Evolutionary conservation across 352 stramenopile genomes (phyloP), one percentile per base, ranked within the genome.

Genomic region (Globisporangium yorkense): DNA sequence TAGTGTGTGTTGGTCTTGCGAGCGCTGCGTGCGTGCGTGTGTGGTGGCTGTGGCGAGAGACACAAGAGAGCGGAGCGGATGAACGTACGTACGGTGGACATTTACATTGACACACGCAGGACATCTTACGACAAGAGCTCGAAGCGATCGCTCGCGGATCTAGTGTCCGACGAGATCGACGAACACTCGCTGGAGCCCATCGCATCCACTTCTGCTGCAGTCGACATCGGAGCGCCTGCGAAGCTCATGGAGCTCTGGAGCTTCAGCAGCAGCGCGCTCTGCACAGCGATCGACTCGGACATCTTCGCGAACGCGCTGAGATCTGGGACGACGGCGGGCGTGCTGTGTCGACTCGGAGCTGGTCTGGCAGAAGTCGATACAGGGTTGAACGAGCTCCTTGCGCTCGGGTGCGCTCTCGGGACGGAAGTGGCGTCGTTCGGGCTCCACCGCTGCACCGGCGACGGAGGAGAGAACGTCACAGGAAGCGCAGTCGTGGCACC

Each of bases 281-380:
- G 53, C 41, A 41, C 53, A 13, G 53, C 53, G 16, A 58, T 41
- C 8, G 53, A 46, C 13, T 58, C 41, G 9, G 53, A 50, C 53
- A 58, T 58, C 27, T 44, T 51, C 16, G 43, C 41, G 15, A 58
- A 58, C n/a, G 53, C 27, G 4, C 43, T 20, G 40, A 20, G 13
- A 15, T 18, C 18, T 8, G 40, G 40, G 40, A 45, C 15, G 40
- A 45, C 40, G 15, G 18, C 48, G 16, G 48, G 40, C 8, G 21
- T 44, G 13, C 40, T 45, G 15, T 20, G 40, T 20, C 40, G 40
- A 45, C 40, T 20, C 6, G 40, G 4, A 18, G 40, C 40, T 3
- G 40, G 7, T 45, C 40, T 18, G 40, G 40, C n/a, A 5, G 13
- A 6, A 9, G 18, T 20, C 6, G 40, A 45, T 15, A 15, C 6